A percentile compares a stretch with the other conserved stretches of the same genome.
phyloP scores from a whole-genome alignment of 2,329 filamentous ascomycete genomes.

The Penicillium sp. region DNA sequence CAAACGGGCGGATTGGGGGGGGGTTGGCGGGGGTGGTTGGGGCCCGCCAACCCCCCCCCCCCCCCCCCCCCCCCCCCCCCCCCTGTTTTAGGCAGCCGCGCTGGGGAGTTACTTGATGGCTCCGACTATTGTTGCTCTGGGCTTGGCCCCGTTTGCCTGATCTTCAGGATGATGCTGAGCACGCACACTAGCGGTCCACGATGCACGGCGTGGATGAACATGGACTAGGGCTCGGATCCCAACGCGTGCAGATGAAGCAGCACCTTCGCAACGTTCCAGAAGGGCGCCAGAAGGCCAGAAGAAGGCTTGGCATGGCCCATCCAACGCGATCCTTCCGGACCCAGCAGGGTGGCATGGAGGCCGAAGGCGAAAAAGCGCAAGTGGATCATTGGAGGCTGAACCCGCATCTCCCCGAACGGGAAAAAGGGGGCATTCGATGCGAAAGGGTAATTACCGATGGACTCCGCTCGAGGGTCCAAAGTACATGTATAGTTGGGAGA shows the following conservation, averaged over 20 bases:
- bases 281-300: slow-evolving; percentile 25
- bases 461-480: slow-evolving; percentile 10
- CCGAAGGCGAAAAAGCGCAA: too few relatives aligned
- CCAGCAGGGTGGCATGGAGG: slow-evolving; percentile 16
- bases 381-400: slow-evolving; percentile 21
- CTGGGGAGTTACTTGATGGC: too few relatives aligned
- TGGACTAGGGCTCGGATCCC: background rate
- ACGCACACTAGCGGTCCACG: slow-evolving; percentile 8
- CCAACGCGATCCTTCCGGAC: slow-evolving; percentile 11
- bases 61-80: too few relatives aligned
- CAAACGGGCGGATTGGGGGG: too few relatives aligned
- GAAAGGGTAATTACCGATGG: slow-evolving; percentile 20
- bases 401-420: slow-evolving; percentile 11
- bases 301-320: slow-evolving; percentile 25
- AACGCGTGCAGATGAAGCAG: slow-evolving; percentile 12
- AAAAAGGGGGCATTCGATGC: slow-evolving; percentile 16
- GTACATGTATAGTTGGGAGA: slow-evolving; percentile 9
- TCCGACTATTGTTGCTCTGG: too few relatives aligned
- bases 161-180: background rate
- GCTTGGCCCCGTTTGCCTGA: slow-evolving; percentile 3
- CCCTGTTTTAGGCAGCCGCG: too few relatives aligned
- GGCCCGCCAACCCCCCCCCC: too few relatives aligned
- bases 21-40: too few relatives aligned
- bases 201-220: background rate
- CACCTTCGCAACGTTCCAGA: slow-evolving; percentile 27